These are phyloP conservation scores for Scheffersomyces stipitis DNA, from an alignment of 805 yeast genomes.

Conservation along the genomic window DNA sequence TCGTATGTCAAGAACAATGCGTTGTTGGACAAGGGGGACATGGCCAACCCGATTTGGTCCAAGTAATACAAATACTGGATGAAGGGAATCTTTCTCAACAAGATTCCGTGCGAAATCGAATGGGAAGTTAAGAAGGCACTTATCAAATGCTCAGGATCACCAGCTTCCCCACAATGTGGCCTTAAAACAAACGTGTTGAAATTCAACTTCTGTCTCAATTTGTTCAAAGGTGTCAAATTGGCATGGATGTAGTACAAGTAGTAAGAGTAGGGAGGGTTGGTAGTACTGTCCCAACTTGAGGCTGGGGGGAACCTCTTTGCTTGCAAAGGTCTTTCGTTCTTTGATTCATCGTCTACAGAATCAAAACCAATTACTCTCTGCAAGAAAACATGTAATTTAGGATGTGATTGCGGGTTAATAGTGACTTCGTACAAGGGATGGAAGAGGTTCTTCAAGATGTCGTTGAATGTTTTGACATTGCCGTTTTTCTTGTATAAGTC, in stretches of 20 bases:
- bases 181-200: slow-evolving; percentile 90
- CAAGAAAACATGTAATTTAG: slow-evolving; percentile 84
- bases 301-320: slow-evolving; percentile 81
- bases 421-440: slow-evolving; percentile 90
- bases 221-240: slow-evolving; percentile 81
- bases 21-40: slow-evolving; percentile 97
- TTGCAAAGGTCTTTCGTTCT: slow-evolving; percentile 79
- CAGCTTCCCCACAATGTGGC: slow-evolving; percentile 99
- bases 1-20: slow-evolving; percentile 95
- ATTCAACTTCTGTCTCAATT: slow-evolving; percentile 72
- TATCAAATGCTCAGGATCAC: slow-evolving; percentile 96
- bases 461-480: slow-evolving; percentile 68
- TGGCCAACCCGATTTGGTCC: slow-evolving; percentile 95
- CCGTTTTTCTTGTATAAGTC: slow-evolving; percentile 82
- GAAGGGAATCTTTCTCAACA: slow-evolving; percentile 90
- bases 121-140: slow-evolving; percentile 87
- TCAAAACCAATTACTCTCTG: slow-evolving; percentile 97
- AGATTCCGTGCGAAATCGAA: slow-evolving; percentile 93
- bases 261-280: slow-evolving; percentile 97
- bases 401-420: slow-evolving; percentile 78
- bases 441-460: slow-evolving; percentile 75
- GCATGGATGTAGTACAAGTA: slow-evolving; percentile 87
- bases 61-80: slow-evolving; percentile 90
- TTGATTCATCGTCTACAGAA: slow-evolving; percentile 97
- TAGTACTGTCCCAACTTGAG: slow-evolving; percentile 68